These are phyloP conservation scores for Candida hispaniensis DNA, from an alignment of 805 yeast genomes.

Conservation along the genomic window DNA sequence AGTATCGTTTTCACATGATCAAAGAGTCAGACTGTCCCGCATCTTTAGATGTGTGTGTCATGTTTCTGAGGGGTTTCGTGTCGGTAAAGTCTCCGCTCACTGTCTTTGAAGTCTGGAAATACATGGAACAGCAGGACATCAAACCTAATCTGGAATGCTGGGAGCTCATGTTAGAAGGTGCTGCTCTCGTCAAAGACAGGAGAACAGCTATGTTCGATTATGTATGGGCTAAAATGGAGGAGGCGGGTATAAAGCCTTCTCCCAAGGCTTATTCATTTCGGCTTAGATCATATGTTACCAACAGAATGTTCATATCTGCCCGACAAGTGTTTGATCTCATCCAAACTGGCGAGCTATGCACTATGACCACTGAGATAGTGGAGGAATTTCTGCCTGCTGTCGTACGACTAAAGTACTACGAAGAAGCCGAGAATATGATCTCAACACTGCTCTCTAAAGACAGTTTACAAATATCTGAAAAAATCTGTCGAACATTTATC, in stretches of 20 bases:
- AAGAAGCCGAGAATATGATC: constrained; percentile 12
- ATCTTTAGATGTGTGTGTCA: no score
- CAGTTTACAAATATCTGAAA: neutral
- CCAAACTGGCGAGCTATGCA: neutral
- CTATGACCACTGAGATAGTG: constrained; percentile 8
- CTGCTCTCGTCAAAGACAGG: neutral
- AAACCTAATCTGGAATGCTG: constrained; percentile 10
- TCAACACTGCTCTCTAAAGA: constrained; percentile 4
- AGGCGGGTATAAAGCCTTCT: constrained; percentile 4
- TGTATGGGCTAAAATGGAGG: constrained; percentile 11
- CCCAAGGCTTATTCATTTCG: constrained; percentile 2
- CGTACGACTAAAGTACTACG: neutral
- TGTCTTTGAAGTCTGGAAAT: constrained; percentile 11
- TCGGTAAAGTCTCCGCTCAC: no score
- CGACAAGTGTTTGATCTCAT: constrained; percentile 2
- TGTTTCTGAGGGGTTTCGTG: no score
- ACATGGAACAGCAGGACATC: neutral
- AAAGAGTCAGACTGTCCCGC: no score
- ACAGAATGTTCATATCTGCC: constrained; percentile 4
- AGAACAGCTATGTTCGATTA: constrained; percentile 3
- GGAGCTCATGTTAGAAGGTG: constrained; percentile 11
- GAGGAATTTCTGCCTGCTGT: constrained; percentile 4
- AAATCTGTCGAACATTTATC: neutral
- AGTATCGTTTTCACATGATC: no score
- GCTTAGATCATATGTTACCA: neutral